Evolutionary conservation across 306 rosid species (phyloP), one percentile per base, ranked within the genome.

Genomic region (Arachis stenosperma): DNA sequence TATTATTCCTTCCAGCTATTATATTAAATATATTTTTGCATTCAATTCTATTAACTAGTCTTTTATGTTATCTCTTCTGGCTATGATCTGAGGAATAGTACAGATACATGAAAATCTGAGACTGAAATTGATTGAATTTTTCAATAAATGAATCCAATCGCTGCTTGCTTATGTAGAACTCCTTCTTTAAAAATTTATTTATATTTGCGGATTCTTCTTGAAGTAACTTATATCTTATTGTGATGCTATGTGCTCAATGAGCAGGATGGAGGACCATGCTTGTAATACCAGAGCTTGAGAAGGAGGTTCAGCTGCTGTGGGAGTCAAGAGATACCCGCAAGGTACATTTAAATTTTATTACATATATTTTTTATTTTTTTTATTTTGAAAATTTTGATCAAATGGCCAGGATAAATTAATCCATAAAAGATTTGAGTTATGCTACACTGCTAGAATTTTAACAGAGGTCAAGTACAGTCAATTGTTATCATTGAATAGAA

Each of bases 181-280:
- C 60, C 47, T 50, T 30, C 9, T n/a, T 67, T 55, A 66, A 15
- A 65, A 52, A 37, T 52, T 56, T 39, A 41, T 54, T 29, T 54
- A n/a, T 70, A 37, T 43, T 52, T 74, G 39, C 58, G 43, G 66
- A 59, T 53, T 69, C 60, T 70, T 62, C 68, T 63, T 47, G 39
- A 17, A 22, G 33, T 41, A 47, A 40, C 29, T 51, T 68, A 14
- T 40, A 56, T 60, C 56, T 76, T 67, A 74, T 46, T 71, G 29
- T 74, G 72, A 56, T 65, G 36, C 7, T 48, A 46, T 68, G 69
- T 60, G 50, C 42, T 70, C 33, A 46, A 68, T 53, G 88, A 48
- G 78, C 82, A 95, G 99, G 98, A 57, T 95, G 99, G 99, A 89
- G 99, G 75, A 95, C 99, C 83, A 95, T 95, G 98, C 99, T 95